Conservation (phyloP, 2,329 filamentous ascomycete genomes). For the Pseudogymnoascus sp. region DNA sequence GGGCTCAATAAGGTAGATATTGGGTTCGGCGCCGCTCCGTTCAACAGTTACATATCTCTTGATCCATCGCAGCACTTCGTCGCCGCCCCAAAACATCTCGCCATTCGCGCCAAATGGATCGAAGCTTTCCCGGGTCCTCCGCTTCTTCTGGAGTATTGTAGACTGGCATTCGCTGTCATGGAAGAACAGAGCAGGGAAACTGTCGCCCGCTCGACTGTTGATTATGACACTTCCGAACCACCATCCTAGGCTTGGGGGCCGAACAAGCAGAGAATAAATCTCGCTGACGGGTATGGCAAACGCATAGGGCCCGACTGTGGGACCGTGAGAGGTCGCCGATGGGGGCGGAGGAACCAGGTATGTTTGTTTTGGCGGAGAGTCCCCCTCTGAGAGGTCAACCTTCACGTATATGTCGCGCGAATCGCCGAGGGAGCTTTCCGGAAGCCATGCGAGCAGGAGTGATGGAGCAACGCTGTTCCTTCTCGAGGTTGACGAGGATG, state of each 20-base stretch:
- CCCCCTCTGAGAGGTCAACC: slow-evolving; percentile 77
- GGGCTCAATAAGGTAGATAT: slow-evolving; percentile 85
- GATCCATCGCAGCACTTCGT: slow-evolving; percentile 88
- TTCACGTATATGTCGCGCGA: slow-evolving; percentile 87
- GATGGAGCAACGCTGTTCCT: slow-evolving; percentile 53
- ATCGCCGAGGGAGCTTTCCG: slow-evolving; percentile 80
- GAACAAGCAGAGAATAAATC: slow-evolving; percentile 82
- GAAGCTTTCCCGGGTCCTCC: slow-evolving; percentile 72
- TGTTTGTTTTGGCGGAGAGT: slow-evolving; percentile 73
- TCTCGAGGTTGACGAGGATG: slow-evolving; percentile 32
- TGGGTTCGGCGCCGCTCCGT: slow-evolving; percentile 76
- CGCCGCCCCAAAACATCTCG: slow-evolving; percentile 93
- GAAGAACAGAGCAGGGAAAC: slow-evolving; percentile 93
- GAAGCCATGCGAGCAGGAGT: slow-evolving; percentile 85
- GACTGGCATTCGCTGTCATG: slow-evolving; percentile 95
- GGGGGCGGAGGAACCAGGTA: slow-evolving; percentile 90
- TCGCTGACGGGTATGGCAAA: slow-evolving; percentile 87
- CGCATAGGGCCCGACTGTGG: slow-evolving; percentile 68
- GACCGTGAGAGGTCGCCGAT: slow-evolving; percentile 67
- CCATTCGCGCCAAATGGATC: slow-evolving; percentile 82
- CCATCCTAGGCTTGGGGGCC: slow-evolving; percentile 91
- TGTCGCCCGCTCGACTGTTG: slow-evolving; percentile 83
- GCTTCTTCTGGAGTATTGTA: slow-evolving; percentile 90
- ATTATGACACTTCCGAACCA: slow-evolving; percentile 96
- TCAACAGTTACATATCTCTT: slow-evolving; percentile 77